Percentiles rank a stretch among this genome's conserved stretches.
Evolutionary conservation across 257 asterid genomes (phyloP).

Genomic region (Nicotiana undulata): DNA sequence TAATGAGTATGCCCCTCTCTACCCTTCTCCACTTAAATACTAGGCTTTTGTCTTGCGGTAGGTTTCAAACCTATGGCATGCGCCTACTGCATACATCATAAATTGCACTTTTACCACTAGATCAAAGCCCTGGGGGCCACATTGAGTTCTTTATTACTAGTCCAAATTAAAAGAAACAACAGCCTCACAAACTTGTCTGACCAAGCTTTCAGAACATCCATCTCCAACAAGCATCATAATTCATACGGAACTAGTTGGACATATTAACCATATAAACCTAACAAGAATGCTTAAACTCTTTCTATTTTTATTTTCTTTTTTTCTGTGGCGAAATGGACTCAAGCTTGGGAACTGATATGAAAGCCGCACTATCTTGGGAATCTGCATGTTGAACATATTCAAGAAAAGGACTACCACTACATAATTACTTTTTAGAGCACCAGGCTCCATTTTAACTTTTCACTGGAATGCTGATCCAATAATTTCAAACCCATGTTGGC

Average conservation of each 20-base stretch:
- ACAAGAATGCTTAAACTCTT: background rate
- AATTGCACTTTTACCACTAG: too few relatives aligned
- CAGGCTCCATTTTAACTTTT: slow-evolving; percentile 5
- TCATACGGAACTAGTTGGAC: background rate
- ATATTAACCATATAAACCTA: background rate
- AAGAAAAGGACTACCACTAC: slow-evolving; percentile 21
- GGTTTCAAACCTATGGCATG: too few relatives aligned
- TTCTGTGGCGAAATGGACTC: background rate
- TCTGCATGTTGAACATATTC: slow-evolving; percentile 9
- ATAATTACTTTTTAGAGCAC: slow-evolving; percentile 24
- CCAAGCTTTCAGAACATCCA: background rate
- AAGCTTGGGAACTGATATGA: slow-evolving; percentile 14
- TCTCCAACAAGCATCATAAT: background rate
- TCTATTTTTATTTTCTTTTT: background rate
- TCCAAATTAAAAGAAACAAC: background rate
- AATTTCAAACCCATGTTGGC: background rate
- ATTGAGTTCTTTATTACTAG: background rate
- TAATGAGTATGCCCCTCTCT: too few relatives aligned
- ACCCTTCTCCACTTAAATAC: too few relatives aligned
- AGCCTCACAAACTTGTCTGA: background rate
- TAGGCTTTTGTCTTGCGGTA: too few relatives aligned
- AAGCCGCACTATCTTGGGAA: slow-evolving; percentile 26
- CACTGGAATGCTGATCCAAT: slow-evolving; percentile 2
- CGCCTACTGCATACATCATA: too few relatives aligned
- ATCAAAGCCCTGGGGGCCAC: too few relatives aligned